A percentile compares a stretch with the other conserved stretches of the same genome.
Conservation (phyloP, 1,284 basidiomycete species). For the Dichomitus squalens region DNA sequence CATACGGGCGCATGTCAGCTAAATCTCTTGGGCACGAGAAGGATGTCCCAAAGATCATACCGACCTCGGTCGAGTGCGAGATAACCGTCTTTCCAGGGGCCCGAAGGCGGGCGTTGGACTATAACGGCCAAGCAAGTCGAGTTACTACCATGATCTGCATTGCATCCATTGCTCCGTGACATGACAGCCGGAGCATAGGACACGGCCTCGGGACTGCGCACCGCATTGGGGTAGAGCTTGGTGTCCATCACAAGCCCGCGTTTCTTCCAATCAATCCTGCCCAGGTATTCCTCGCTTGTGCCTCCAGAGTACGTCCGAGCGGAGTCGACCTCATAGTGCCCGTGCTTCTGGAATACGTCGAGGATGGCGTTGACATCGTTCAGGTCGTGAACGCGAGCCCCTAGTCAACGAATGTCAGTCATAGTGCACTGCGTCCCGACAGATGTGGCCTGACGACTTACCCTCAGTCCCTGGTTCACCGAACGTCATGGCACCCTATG, state of each 20-base stretch:
- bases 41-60: not conserved
- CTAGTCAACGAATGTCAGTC: constrained; percentile 7
- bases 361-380: constrained; percentile 54
- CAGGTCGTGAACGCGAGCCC: constrained; percentile 53
- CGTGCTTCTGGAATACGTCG: constrained; percentile 59
- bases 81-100: constrained; percentile 8
- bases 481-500: constrained; percentile 38
- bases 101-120: constrained; percentile 12
- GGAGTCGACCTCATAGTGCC: constrained; percentile 58
- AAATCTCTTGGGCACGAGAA: not conserved
- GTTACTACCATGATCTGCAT: no score
- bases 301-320: constrained; percentile 52
- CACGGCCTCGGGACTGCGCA: no score
- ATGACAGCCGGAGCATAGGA: no score
- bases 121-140: not conserved
- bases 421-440: not conserved
- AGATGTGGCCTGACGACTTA: not conserved
- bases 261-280: constrained; percentile 37
- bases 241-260: constrained; percentile 53
- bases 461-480: constrained; percentile 32
- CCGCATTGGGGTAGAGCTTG: constrained; percentile 27
- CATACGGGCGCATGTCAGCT: not conserved
- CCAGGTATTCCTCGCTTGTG: constrained; percentile 51
- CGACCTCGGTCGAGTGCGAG: constrained; percentile 24
- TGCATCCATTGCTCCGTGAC: no score